Conservation (phyloP, 2,329 filamentous ascomycete genomes). For the Arthrobotrys megalospora region DNA sequence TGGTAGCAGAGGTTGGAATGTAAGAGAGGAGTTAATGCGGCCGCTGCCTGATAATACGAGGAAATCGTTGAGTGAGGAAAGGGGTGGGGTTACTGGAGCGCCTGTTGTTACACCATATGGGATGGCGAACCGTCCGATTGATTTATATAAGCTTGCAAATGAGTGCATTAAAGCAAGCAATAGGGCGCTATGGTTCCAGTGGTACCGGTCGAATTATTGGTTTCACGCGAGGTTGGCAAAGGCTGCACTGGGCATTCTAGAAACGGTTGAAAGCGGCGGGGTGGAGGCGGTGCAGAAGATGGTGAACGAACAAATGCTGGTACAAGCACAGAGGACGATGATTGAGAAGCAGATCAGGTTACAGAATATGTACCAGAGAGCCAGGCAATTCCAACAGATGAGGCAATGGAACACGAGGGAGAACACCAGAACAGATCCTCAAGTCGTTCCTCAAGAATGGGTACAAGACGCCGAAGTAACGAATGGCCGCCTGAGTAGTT, state of each 20-base stretch:
- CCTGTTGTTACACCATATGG: conserved; percentile 2
- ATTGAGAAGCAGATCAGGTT: not conserved
- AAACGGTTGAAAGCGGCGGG: not conserved
- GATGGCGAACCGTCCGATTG: conserved; percentile 19
- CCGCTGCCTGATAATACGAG: not conserved
- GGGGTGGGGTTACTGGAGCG: not conserved
- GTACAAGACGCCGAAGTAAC: too few species aligned
- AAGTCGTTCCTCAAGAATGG: too few species aligned
- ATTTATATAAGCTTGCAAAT: not conserved
- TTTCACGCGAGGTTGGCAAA: not conserved
- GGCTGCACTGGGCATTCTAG: not conserved
- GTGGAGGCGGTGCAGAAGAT: not conserved
- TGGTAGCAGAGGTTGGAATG: not conserved
- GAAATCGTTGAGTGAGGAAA: not conserved
- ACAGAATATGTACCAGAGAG: too few species aligned
- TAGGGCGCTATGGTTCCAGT: not conserved
- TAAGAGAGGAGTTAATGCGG: not conserved
- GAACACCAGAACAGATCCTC: too few species aligned
- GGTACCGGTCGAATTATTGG: conserved; percentile 3
- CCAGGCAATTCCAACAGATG: too few species aligned
- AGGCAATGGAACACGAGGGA: too few species aligned
- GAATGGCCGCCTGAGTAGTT: too few species aligned
- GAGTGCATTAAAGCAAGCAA: not conserved
- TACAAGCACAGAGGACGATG: not conserved
- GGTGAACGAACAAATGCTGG: not conserved